Base-by-base conservation (phyloP, 2,329 filamentous ascomycete genomes). In the Alternaria sp. region DNA sequence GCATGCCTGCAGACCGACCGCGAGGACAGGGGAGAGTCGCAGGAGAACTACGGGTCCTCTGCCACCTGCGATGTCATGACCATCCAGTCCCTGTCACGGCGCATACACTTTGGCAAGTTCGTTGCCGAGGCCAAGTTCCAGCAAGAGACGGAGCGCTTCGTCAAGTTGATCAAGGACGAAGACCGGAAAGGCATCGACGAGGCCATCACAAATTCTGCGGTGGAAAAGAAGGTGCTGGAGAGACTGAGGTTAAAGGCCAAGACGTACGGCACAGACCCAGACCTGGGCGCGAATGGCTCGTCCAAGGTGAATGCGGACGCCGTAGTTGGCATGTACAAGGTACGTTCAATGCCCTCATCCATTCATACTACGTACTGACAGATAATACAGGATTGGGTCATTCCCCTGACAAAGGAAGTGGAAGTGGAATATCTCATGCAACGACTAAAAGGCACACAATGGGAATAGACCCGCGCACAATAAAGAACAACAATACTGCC, bases 361-460 rank as follows among this genome's bases (percentile, higher is more conserved):
- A 7, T 6, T 7, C 9, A 11, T 18, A 5, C 20, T 9, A 6
- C 15, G 6, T 28, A n/a, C 18, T 43, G 23, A 63, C 44, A 43
- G 15, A 14, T 12, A 23, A 9, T 30, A 11, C 58, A 74, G 86
- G 88, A 97, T 79, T 92, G 92, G 82, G 94, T 99, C 64, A 99
- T 99, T 72, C 96, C 96, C 0, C 82, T 98, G 79, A 99, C 96
- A n/a, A 99, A 99, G 81, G 91, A 94, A 68, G 95, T 99, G 44
- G 96, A 99, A 84, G 94, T 99, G 10, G 96, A 99, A 74, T 99
- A 99, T 79, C 84, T 99, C 71, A 97, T 99, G 93, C 93, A 98
- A 81, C 88, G 96, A 67, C 83, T 99, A 58, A 88, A 88, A 71
- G 83, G 82, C 4, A 85, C 83, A 0, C 64, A 84, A 67, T 85